Evolutionary conservation across 2,329 filamentous ascomycete genomes (phyloP).

Genomic region (Colletotrichum destructivum): DNA sequence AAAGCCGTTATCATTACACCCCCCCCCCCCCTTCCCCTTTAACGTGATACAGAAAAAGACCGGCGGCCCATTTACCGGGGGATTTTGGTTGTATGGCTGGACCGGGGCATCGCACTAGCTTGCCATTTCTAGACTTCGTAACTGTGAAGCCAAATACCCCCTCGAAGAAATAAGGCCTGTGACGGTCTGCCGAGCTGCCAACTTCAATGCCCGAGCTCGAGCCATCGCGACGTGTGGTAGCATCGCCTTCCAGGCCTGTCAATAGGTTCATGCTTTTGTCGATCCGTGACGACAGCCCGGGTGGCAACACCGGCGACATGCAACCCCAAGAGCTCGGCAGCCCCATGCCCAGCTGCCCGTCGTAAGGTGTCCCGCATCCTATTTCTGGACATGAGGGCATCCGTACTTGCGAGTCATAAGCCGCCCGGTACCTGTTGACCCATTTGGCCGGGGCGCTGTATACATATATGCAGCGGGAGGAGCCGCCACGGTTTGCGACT

Average conservation of each 20-base stretch:
- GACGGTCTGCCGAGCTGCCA: background rate
- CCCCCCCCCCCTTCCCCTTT: background rate
- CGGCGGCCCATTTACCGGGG: background rate
- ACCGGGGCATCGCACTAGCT: background rate
- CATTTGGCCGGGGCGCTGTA: background rate
- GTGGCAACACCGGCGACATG: background rate
- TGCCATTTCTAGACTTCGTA: background rate
- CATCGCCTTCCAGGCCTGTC: background rate
- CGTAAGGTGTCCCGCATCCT: background rate
- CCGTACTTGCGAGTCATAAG: background rate
- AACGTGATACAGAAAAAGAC: background rate
- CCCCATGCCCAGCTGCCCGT: background rate
- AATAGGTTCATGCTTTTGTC: constrained; percentile 4
- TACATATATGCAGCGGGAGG: constrained; percentile 20
- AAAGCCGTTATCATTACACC: background rate
- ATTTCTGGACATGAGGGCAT: background rate
- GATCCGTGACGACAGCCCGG: background rate
- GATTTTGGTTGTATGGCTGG: background rate
- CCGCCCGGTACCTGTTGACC: background rate
- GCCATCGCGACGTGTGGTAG: too few species aligned
- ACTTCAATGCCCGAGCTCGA: background rate
- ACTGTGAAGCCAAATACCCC: background rate
- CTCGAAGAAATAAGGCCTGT: background rate
- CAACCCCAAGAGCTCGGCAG: background rate
- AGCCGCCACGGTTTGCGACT: constrained; percentile 28